A percentile compares a stretch with the other conserved stretches of the same genome.
Conservation (phyloP, 2,329 filamentous ascomycete genomes). For the Phialemoniopsis sp. region DNA sequence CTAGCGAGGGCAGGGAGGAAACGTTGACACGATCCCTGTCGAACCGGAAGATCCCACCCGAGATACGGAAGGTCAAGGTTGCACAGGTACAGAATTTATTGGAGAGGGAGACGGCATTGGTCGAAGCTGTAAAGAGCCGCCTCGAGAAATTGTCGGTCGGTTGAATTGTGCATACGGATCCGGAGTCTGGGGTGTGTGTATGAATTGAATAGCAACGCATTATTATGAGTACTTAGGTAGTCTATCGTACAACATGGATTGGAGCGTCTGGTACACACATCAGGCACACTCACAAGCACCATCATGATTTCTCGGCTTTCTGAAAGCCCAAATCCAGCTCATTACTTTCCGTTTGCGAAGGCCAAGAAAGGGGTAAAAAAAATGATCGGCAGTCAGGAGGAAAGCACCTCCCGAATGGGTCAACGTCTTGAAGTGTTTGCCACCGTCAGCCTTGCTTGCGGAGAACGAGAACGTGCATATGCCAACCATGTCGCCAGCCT, state of each 20-base stretch:
- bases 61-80: conserved; percentile 60
- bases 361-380: too few relatives aligned
- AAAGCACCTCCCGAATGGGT: too few relatives aligned
- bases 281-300: too few relatives aligned
- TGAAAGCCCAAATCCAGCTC: too few relatives aligned
- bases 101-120: conserved; percentile 62
- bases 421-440: too few relatives aligned
- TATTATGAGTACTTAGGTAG: conserved; percentile 4
- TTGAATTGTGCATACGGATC: conserved; percentile 4
- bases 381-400: too few relatives aligned
- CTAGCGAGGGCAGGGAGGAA: conserved; percentile 17
- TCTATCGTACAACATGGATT: neutral
- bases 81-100: conserved; percentile 59
- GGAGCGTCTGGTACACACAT: too few relatives aligned
- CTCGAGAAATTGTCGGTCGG: conserved; percentile 50
- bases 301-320: too few relatives aligned
- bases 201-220: neutral
- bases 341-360: too few relatives aligned
- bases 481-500: too few relatives aligned
- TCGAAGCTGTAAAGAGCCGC: conserved; percentile 61
- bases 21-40: conserved; percentile 14
- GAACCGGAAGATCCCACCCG: conserved; percentile 50
- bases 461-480: too few relatives aligned
- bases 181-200: neutral
- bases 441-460: too few relatives aligned